Conservation (phyloP, 441 rosid species). For the Mallotus repandus region DNA sequence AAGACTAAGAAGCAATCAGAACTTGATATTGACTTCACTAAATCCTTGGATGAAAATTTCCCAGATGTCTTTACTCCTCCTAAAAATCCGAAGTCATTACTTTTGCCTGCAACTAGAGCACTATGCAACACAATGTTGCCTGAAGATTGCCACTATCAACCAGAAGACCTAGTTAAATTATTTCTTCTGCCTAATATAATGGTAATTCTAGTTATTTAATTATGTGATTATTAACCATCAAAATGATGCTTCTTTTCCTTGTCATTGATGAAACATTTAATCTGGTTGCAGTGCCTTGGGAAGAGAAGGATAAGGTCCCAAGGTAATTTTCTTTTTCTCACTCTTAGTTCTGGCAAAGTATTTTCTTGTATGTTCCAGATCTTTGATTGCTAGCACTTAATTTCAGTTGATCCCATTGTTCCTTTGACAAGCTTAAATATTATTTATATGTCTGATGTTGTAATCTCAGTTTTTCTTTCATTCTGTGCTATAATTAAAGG, state of each 20-base stretch:
- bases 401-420: not conserved
- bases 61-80: conserved; percentile 73
- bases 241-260: conserved; percentile 10
- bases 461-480: not conserved
- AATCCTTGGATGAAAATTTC: conserved; percentile 64
- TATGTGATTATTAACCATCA: not conserved
- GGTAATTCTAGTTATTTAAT: conserved; percentile 46
- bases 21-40: conserved; percentile 66
- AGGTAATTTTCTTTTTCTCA: conserved; percentile 43
- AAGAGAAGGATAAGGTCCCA: conserved; percentile 56
- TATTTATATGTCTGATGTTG: not conserved
- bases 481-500: not conserved
- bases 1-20: conserved; percentile 64
- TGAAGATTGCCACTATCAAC: conserved; percentile 97
- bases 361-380: not conserved
- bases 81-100: conserved; percentile 67
- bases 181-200: conserved; percentile 76
- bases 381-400: not conserved
- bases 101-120: conserved; percentile 66
- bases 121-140: conserved; percentile 70
- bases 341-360: not conserved
- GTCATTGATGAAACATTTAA: conserved; percentile 26
- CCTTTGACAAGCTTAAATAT: not conserved
- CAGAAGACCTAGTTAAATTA: conserved; percentile 81
- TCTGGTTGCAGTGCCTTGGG: conserved; percentile 71